Evolutionary conservation across 441 rosid genomes (phyloP).

Genomic region (Oxalis stricta): DNA sequence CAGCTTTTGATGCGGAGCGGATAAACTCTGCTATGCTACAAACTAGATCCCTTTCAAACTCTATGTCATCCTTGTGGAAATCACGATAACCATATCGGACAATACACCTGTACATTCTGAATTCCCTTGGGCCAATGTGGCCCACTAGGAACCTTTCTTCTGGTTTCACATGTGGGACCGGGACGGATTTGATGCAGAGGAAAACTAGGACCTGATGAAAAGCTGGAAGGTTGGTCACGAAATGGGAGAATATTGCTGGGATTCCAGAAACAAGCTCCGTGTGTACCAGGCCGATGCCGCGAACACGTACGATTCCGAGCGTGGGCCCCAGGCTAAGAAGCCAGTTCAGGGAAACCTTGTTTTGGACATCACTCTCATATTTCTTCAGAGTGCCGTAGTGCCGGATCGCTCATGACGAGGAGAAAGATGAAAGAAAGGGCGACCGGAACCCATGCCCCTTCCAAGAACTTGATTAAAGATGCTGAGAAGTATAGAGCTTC

Average conservation of each 20-base stretch:
- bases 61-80: conserved; percentile 54
- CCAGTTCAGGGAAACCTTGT: conserved; percentile 79
- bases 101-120: conserved; percentile 62
- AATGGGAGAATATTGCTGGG: conserved; percentile 79
- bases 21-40: conserved; percentile 66
- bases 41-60: conserved; percentile 66
- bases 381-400: conserved; percentile 77
- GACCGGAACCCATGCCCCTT: conserved; percentile 93
- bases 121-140: conserved; percentile 70
- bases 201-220: conserved; percentile 83
- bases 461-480: conserved; percentile 80
- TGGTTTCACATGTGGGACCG: conserved; percentile 74
- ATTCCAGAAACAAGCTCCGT: conserved; percentile 81
- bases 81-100: conserved; percentile 86
- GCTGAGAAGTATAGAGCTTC: conserved; percentile 87
- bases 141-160: conserved; percentile 79
- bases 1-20: conserved; percentile 37
- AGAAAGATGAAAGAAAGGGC: conserved; percentile 65
- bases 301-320: conserved; percentile 65
- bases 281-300: conserved; percentile 69
- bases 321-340: conserved; percentile 53
- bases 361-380: conserved; percentile 67
- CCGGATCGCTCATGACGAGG: conserved; percentile 57
- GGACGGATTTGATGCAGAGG: conserved; percentile 74
- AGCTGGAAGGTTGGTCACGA: conserved; percentile 84